Percentiles rank a stretch among this genome's conserved stretches.
Conservation (phyloP, 1,139 yeast species). For the Pichia sp. region DNA sequence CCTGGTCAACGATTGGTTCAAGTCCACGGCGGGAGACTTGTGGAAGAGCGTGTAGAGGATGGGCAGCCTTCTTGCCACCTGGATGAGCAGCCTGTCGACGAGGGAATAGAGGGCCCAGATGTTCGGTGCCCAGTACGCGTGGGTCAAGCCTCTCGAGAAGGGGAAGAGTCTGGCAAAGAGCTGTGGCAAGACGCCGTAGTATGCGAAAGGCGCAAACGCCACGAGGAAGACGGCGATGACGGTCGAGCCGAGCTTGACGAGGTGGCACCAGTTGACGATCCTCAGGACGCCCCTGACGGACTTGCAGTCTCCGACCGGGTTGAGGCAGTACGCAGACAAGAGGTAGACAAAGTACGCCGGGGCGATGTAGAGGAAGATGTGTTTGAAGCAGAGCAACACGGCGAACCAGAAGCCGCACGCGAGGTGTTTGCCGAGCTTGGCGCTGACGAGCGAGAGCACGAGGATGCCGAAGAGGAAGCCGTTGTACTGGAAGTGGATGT, state of each 20-base stretch:
- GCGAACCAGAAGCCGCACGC: conserved; percentile 73
- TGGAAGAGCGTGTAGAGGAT: conserved; percentile 15
- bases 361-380: conserved; percentile 86
- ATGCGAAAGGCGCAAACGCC: conserved; percentile 80
- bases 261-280: conserved; percentile 54
- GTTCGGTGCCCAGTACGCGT: conserved; percentile 99
- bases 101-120: conserved; percentile 93
- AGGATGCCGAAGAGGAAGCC: conserved; percentile 88
- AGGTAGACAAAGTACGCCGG: conserved; percentile 88
- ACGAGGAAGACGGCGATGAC: conserved; percentile 58
- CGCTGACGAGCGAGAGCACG: conserved; percentile 67
- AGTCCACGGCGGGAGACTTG: neutral
- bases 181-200: conserved; percentile 60
- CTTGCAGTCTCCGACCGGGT: conserved; percentile 31
- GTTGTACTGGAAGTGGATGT: conserved; percentile 91
- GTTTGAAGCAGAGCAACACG: conserved; percentile 82
- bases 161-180: conserved; percentile 75
- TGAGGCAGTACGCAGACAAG: conserved; percentile 64
- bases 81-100: conserved; percentile 67
- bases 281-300: conserved; percentile 23
- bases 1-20: conserved; percentile 45
- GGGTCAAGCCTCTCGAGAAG: conserved; percentile 91
- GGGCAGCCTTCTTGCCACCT: conserved; percentile 31
- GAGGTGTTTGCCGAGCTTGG: conserved; percentile 54
- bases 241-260: conserved; percentile 58